Conservation (phyloP, 257 asterid species). For the Scutellaria galericulata region DNA sequence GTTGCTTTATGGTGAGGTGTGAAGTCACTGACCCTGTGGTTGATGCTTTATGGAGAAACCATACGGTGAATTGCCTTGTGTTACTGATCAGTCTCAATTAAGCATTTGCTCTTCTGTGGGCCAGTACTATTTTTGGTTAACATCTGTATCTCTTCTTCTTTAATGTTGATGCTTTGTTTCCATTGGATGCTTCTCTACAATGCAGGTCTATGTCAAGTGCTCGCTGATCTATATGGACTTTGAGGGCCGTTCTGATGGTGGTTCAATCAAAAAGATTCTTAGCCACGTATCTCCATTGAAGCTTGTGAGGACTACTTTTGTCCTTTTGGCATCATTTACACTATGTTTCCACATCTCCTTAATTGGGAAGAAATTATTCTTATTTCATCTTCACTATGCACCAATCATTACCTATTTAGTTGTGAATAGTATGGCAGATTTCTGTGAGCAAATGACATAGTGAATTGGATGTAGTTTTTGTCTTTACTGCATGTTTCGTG, state of each 20-base stretch:
- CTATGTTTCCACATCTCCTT: background rate
- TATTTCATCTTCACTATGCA: constrained; percentile 15
- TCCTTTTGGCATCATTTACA: constrained; percentile 27
- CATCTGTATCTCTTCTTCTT: constrained; percentile 10
- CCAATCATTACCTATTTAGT: constrained; percentile 1
- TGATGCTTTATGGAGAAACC: constrained; percentile 17
- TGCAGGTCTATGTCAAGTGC: constrained; percentile 89
- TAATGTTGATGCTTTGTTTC: constrained; percentile 25
- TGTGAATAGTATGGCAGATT: constrained; percentile 11
- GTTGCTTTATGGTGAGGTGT: constrained; percentile 9
- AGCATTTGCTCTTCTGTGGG: constrained; percentile 21
- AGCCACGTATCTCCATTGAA: constrained; percentile 91
- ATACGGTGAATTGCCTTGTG: constrained; percentile 17
- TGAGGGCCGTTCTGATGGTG: constrained; percentile 99
- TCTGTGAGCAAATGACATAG: background rate
- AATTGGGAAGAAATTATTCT: constrained; percentile 19
- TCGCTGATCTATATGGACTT: constrained; percentile 87
- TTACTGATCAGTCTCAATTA: constrained; percentile 14
- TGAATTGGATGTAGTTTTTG: background rate
- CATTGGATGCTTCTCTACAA: constrained; percentile 31
- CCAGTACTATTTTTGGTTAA: constrained; percentile 19
- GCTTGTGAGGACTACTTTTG: constrained; percentile 66
- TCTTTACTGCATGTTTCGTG: background rate
- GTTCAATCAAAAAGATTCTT: constrained; percentile 91
- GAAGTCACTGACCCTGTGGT: background rate